phyloP scores from a whole-genome alignment of 2,329 filamentous ascomycete species.

The Neurospora sp. region DNA sequence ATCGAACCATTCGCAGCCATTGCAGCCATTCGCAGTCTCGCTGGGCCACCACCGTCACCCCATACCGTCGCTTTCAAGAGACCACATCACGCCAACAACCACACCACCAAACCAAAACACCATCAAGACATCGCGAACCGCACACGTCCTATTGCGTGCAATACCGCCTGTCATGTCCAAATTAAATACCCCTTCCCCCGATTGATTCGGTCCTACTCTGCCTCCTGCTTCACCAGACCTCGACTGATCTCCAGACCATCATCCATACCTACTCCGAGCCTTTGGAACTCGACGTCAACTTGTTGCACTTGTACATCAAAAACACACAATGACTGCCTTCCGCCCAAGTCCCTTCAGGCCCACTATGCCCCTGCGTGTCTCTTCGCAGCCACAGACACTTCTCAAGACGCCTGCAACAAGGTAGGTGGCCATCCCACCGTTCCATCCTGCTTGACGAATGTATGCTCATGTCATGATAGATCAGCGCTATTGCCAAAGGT shows the following conservation, averaged over 20 bases:
- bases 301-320: background rate
- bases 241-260: background rate
- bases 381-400: background rate
- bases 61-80: background rate
- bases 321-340: background rate
- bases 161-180: background rate
- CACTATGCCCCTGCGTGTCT: constrained; percentile 6
- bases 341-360: constrained; percentile 6
- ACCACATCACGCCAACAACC: background rate
- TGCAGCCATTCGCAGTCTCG: background rate
- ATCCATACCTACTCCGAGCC: background rate
- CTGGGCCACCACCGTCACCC: background rate
- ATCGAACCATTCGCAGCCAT: background rate
- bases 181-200: background rate
- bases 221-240: background rate
- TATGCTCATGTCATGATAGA: background rate
- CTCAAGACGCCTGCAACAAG: constrained; percentile 3
- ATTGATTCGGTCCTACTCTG: background rate
- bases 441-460: background rate
- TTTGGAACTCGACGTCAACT: background rate
- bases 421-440: background rate
- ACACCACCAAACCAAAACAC: background rate
- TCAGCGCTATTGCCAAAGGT: background rate
- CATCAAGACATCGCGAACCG: background rate
- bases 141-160: background rate